These are phyloP conservation scores for Colletotrichum acutatum DNA, from an alignment of 2,329 filamentous ascomycete genomes.

Conservation along the genomic window DNA sequence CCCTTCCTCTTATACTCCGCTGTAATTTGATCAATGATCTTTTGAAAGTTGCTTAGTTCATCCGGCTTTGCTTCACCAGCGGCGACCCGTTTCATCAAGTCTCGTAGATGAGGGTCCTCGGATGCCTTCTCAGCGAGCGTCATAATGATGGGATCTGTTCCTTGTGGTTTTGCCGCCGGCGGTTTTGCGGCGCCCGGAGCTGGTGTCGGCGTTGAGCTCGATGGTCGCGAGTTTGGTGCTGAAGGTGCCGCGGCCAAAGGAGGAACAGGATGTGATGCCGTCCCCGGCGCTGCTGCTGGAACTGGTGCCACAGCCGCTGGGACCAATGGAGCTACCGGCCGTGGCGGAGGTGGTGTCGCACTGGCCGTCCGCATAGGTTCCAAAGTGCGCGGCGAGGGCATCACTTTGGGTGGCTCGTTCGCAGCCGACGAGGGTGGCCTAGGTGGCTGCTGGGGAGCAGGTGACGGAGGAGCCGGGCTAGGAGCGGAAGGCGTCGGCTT, in stretches of 20 bases:
- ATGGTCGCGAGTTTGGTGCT: conserved; percentile 33
- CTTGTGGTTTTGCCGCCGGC: conserved; percentile 29
- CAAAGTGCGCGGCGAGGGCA: neutral
- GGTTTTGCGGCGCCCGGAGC: conserved; percentile 22
- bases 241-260: conserved; percentile 39
- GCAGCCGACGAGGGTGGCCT: conserved; percentile 17
- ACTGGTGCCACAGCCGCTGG: conserved; percentile 32
- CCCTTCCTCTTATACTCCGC: conserved; percentile 65
- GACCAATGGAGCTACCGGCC: conserved; percentile 9
- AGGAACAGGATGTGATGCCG: conserved; percentile 32
- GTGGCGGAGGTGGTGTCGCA: conserved; percentile 19
- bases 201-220: conserved; percentile 35
- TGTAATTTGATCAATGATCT: conserved; percentile 83
- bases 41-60: conserved; percentile 81
- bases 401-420: neutral
- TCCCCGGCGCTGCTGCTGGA: conserved; percentile 36
- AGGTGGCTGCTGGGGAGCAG: conserved; percentile 10
- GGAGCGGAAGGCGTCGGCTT: conserved; percentile 37
- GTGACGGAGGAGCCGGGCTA: conserved; percentile 22
- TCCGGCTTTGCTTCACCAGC: conserved; percentile 75
- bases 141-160: conserved; percentile 74
- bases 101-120: conserved; percentile 76
- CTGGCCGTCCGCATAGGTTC: conserved; percentile 6
- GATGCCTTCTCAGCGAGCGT: conserved; percentile 81
- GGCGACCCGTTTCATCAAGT: conserved; percentile 86